phyloP scores from a whole-genome alignment of 73 alveolate species.

The Paramecium biaurelia region DNA sequence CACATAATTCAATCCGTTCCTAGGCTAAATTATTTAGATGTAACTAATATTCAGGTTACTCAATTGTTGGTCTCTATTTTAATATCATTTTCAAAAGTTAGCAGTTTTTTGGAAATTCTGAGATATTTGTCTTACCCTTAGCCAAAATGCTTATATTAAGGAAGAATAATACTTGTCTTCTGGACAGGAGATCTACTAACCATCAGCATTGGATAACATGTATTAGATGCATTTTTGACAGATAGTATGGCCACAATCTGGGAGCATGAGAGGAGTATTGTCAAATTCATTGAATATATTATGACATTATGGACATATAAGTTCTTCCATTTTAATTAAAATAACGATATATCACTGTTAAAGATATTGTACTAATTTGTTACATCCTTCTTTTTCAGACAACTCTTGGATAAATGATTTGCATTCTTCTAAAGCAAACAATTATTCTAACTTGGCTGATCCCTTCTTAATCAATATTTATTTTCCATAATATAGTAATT shows the following conservation, averaged over 20 bases:
- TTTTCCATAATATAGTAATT: constrained; percentile 24
- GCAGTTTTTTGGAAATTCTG: constrained; percentile 2
- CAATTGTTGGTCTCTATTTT: background rate
- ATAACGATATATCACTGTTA: background rate
- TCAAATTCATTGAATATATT: background rate
- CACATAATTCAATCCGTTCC: constrained; percentile 24
- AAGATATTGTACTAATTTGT: constrained; percentile 19
- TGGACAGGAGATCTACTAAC: background rate
- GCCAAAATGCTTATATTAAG: background rate
- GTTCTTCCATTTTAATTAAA: constrained; percentile 14
- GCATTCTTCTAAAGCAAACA: background rate
- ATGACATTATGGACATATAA: constrained; percentile 4
- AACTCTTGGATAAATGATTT: background rate
- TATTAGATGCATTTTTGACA: background rate
- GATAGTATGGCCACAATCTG: constrained; percentile 30
- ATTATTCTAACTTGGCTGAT: background rate
- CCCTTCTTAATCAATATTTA: background rate
- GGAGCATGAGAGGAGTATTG: background rate
- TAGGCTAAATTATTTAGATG: background rate
- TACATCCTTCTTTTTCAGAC: background rate
- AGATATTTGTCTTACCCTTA: background rate
- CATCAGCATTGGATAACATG: background rate
- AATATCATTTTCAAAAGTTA: background rate
- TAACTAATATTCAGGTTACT: background rate
- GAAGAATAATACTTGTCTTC: background rate